phyloP scores from a whole-genome alignment of 108 stramenopile genomes.

The Chaetoceros muelleri region DNA sequence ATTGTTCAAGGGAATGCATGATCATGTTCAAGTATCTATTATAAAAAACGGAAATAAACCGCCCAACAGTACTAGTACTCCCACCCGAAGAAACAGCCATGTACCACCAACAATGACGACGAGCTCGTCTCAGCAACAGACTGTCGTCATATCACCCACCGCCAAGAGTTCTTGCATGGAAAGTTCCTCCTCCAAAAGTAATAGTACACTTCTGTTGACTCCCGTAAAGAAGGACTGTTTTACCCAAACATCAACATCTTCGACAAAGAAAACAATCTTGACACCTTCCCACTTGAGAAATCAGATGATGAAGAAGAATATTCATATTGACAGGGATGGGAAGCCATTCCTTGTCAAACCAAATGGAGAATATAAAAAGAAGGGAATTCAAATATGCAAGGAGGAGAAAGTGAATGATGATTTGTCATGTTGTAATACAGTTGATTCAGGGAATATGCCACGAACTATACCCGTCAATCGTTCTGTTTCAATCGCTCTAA shows the following conservation, averaged over 20 bases:
- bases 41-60: constrained; percentile 2
- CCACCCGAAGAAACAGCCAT: not conserved
- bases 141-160: not conserved
- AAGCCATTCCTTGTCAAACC: not conserved
- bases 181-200: not conserved
- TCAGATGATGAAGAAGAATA: not conserved
- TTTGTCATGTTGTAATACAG: too few relatives aligned
- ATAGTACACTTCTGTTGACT: not conserved
- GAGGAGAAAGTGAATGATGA: not conserved
- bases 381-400: too few relatives aligned
- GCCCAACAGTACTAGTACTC: not conserved
- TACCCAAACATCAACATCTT: not conserved
- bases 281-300: too few relatives aligned
- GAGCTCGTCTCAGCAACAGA: too few relatives aligned
- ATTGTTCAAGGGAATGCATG: constrained; percentile 75
- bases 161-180: too few relatives aligned
- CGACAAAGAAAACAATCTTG: not conserved
- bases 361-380: not conserved
- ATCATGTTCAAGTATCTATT: constrained; percentile 61
- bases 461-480: not conserved
- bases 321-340: not conserved
- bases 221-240: not conserved
- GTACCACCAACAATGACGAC: not conserved
- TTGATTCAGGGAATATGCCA: not conserved
- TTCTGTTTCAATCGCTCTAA: not conserved